Evolutionary conservation across 352 stramenopile species (phyloP).

Genomic region (Phytopythium sindhum): DNA sequence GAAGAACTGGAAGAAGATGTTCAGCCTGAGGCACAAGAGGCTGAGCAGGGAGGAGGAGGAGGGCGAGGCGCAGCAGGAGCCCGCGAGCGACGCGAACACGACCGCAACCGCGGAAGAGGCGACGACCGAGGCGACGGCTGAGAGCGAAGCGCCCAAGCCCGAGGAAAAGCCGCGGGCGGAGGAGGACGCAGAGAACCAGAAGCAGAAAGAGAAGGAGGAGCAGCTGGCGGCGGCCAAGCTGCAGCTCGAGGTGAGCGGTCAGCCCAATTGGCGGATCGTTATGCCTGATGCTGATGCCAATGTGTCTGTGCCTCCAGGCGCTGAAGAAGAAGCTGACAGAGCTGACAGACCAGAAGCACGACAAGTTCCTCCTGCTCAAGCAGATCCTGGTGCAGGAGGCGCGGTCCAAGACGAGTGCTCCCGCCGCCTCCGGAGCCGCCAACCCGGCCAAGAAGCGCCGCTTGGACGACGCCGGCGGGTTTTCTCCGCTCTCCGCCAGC

Average conservation of each 20-base stretch:
- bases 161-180: constrained; percentile 9
- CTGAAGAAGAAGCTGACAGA: constrained; percentile 43
- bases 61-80: not conserved
- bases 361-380: constrained; percentile 71
- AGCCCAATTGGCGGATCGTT: not conserved
- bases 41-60: constrained; percentile 14
- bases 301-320: constrained; percentile 15
- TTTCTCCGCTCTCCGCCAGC: not conserved
- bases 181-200: not conserved
- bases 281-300: not conserved
- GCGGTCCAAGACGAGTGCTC: constrained; percentile 32
- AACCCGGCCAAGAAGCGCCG: constrained; percentile 28
- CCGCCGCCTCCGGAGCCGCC: not conserved
- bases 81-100: not conserved
- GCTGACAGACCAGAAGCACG: constrained; percentile 68
- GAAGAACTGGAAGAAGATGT: constrained; percentile 82
- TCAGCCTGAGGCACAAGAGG: constrained; percentile 43
- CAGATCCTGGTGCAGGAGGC: constrained; percentile 68
- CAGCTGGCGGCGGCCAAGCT: constrained; percentile 20
- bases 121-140: constrained; percentile 10
- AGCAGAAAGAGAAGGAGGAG: constrained; percentile 18
- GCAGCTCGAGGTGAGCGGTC: constrained; percentile 22
- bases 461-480: constrained; percentile 16
- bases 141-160: not conserved
- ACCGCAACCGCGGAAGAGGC: constrained; percentile 10